Conservation (phyloP, 192 early-diverging fungal genomes). For the Backusella sp. region DNA sequence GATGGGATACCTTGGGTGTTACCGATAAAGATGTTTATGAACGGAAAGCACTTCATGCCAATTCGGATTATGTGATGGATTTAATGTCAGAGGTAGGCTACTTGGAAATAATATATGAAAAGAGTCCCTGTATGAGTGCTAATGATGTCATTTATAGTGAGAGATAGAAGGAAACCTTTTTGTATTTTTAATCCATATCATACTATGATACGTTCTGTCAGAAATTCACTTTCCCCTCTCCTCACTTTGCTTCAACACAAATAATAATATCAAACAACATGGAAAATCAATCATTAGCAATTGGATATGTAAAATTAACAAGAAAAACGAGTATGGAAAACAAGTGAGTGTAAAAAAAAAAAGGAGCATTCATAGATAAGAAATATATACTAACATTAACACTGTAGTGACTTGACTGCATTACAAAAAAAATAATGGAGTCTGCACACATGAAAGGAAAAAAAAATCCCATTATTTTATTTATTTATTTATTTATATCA, state of each 20-base stretch:
- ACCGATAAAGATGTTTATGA: slow-evolving; percentile 12
- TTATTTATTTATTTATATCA: too few relatives aligned
- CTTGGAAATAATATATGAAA: not conserved
- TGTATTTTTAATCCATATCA: not conserved
- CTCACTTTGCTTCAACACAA: not conserved
- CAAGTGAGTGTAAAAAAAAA: not conserved
- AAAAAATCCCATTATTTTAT: not conserved
- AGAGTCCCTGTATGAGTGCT: not conserved
- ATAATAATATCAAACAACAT: not conserved
- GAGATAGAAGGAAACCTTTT: not conserved
- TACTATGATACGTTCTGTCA: not conserved
- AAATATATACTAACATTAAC: not conserved
- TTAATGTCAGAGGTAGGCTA: not conserved
- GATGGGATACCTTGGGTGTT: not conserved
- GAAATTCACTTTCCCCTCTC: not conserved
- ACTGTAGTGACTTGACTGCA: not conserved
- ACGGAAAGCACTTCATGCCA: slow-evolving; percentile 8
- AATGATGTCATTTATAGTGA: not conserved
- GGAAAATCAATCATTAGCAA: not conserved
- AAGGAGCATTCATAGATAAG: not conserved
- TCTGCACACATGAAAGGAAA: not conserved
- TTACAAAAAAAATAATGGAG: not conserved
- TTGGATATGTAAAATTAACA: not conserved
- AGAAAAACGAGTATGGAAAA: not conserved
- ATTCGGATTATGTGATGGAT: slow-evolving; percentile 13